A percentile compares a stretch with the other conserved stretches of the same genome.
phyloP scores from a whole-genome alignment of 331 rosid genomes.

The Saraca asoca region DNA sequence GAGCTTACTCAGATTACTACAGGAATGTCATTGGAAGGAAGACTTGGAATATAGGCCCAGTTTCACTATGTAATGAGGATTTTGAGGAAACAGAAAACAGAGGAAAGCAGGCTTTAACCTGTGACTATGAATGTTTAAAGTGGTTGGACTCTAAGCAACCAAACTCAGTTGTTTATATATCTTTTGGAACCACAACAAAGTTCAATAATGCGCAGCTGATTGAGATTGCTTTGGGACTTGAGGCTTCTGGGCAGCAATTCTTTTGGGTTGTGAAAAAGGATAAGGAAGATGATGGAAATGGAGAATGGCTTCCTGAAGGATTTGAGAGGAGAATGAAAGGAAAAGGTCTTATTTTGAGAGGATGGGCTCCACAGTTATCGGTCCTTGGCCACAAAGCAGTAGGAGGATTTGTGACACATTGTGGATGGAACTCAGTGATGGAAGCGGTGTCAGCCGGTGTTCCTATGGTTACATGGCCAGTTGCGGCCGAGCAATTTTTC shows the following conservation, averaged over 20 bases:
- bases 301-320: constrained; percentile 39
- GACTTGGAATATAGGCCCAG: constrained; percentile 61
- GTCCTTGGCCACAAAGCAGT: constrained; percentile 43
- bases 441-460: constrained; percentile 48
- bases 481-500: constrained; percentile 44
- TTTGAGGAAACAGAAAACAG: constrained; percentile 30
- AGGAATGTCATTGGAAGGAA: constrained; percentile 39
- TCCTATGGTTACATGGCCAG: constrained; percentile 56
- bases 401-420: constrained; percentile 51
- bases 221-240: constrained; percentile 56
- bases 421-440: constrained; percentile 55
- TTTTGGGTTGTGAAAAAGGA: constrained; percentile 53
- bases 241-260: constrained; percentile 46
- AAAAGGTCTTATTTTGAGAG: constrained; percentile 43
- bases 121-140: constrained; percentile 40
- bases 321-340: constrained; percentile 43
- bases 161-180: constrained; percentile 45
- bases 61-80: constrained; percentile 38
- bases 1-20: constrained; percentile 47
- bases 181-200: constrained; percentile 43
- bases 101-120: constrained; percentile 32
- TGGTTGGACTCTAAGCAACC: constrained; percentile 50
- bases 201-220: constrained; percentile 41
- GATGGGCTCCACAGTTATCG: constrained; percentile 48
- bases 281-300: not conserved